These are phyloP conservation scores for Brassica rapa DNA, from an alignment of 345 rosid genomes.

Conservation along the genomic window DNA sequence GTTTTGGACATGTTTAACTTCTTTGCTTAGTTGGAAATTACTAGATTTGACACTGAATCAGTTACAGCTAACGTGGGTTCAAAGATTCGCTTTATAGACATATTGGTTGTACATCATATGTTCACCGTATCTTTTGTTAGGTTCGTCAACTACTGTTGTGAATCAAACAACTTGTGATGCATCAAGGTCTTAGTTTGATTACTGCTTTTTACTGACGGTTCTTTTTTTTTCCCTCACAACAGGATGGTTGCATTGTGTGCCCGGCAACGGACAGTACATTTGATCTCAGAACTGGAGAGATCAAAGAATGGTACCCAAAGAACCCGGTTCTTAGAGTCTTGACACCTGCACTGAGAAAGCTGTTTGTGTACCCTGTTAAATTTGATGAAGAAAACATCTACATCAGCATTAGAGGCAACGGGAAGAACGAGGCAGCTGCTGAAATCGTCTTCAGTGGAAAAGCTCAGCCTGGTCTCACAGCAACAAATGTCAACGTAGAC, in stretches of 20 bases:
- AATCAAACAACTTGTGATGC: not conserved
- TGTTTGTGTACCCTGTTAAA: conserved; percentile 73
- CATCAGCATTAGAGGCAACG: conserved; percentile 58
- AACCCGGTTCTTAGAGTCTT: conserved; percentile 84
- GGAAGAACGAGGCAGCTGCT: conserved; percentile 59
- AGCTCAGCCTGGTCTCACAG: conserved; percentile 90
- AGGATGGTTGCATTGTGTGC: conserved; percentile 95
- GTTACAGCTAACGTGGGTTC: not conserved
- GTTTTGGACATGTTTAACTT: conserved; percentile 1
- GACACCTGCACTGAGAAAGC: conserved; percentile 73
- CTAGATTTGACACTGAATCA: not conserved
- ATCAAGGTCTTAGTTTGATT: not conserved
- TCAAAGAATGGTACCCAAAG: conserved; percentile 90
- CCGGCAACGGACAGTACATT: conserved; percentile 91
- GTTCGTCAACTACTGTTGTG: not conserved
- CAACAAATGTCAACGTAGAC: conserved; percentile 82
- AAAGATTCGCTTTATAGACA: not conserved
- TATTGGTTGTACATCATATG: not conserved
- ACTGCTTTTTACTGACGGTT: not conserved
- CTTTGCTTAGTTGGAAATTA: not conserved
- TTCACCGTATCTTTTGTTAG: not conserved
- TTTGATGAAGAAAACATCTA: conserved; percentile 75
- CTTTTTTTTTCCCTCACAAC: conserved; percentile 1
- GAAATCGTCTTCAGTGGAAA: conserved; percentile 93
- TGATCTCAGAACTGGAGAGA: conserved; percentile 71